Conservation (phyloP, 371 early-diverging fungal genomes). For the Actinomucor elegans region DNA sequence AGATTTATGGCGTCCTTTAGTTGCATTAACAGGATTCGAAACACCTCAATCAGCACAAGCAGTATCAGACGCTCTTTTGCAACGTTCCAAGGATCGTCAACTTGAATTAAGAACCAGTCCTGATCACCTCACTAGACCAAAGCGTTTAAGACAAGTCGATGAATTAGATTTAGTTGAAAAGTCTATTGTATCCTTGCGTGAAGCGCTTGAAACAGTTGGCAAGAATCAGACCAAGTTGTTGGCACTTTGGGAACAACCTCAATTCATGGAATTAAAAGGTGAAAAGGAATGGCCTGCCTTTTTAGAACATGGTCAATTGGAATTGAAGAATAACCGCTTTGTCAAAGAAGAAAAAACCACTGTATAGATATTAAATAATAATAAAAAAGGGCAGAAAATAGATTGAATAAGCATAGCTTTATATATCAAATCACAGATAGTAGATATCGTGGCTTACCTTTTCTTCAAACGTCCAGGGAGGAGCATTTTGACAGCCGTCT, state of each 20-base stretch:
- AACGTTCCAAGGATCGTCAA: conserved; percentile 42
- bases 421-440: too few species aligned
- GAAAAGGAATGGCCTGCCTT: conserved; percentile 47
- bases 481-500: too few species aligned
- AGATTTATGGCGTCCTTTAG: conserved; percentile 62
- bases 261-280: conserved; percentile 40
- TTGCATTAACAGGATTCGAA: conserved; percentile 55
- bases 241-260: conserved; percentile 52
- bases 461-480: too few species aligned
- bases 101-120: conserved; percentile 31
- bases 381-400: background rate
- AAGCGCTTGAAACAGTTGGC: conserved; percentile 37
- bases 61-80: conserved; percentile 59
- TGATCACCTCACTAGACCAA: conserved; percentile 46
- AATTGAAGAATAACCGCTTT: conserved; percentile 46
- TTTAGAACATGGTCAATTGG: conserved; percentile 46
- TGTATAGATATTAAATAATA: background rate
- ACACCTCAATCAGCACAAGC: conserved; percentile 53
- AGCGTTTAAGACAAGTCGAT: conserved; percentile 43
- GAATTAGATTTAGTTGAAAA: conserved; percentile 42
- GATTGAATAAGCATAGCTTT: background rate
- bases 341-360: conserved; percentile 18
- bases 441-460: too few species aligned
- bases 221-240: conserved; percentile 26
- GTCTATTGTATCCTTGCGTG: conserved; percentile 39